Conservation (phyloP, 768 basidiomycete species). For the Phylloporus sp. region DNA sequence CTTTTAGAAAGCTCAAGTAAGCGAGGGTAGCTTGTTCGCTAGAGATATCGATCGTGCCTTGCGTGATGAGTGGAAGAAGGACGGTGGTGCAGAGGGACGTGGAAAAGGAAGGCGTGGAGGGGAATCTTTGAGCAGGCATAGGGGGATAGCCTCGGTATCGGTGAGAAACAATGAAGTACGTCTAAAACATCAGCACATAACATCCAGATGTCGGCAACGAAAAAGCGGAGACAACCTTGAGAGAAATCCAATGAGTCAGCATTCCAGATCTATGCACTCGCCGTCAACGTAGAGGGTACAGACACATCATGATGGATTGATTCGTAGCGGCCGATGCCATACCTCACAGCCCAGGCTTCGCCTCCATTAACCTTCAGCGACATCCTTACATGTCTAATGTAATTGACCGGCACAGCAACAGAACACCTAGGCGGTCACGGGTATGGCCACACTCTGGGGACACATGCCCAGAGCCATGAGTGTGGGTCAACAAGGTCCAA, state of each 20-base stretch:
- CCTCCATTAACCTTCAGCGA: neutral
- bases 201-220: neutral
- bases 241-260: neutral
- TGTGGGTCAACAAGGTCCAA: too few species aligned
- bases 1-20: conserved; percentile 46
- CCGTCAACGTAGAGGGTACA: neutral
- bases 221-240: too few species aligned
- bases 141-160: neutral
- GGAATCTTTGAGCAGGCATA: neutral
- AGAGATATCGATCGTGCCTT: conserved; percentile 21
- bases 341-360: neutral
- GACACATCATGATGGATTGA: neutral
- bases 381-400: neutral
- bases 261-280: neutral
- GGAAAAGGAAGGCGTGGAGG: conserved; percentile 1
- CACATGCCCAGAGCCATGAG: too few species aligned
- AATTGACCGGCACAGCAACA: neutral
- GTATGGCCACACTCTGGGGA: too few species aligned
- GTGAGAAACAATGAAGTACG: neutral
- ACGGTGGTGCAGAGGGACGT: neutral
- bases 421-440: too few species aligned
- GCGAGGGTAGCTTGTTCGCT: conserved; percentile 39
- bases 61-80: conserved; percentile 11
- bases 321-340: too few species aligned
- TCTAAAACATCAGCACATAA: neutral